Conservation (phyloP, 78 protist species). For the Protostelium mycophagum region DNA sequence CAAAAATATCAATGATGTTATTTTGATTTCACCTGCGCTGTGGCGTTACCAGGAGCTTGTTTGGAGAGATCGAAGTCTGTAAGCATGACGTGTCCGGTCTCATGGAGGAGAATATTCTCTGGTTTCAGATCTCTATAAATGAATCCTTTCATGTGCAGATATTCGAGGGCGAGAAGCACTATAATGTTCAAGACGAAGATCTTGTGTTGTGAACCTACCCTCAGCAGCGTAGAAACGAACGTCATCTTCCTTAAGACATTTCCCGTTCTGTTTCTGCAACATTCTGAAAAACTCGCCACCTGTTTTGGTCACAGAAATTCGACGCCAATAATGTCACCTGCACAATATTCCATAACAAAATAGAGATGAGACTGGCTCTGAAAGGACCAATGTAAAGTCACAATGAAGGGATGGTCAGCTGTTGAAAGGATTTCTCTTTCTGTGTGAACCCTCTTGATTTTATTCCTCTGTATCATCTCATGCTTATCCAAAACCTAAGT, state of each 20-base stretch:
- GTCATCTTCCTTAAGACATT: constrained; percentile 4
- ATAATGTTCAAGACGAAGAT: background rate
- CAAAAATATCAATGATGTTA: background rate
- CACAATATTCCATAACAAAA: constrained; percentile 38
- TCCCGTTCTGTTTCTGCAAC: constrained; percentile 17
- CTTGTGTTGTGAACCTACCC: background rate
- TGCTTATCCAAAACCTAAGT: background rate
- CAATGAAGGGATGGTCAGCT: constrained; percentile 76
- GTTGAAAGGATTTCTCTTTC: constrained; percentile 72
- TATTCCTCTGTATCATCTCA: background rate
- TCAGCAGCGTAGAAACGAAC: constrained; percentile 74
- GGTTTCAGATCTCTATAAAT: constrained; percentile 71
- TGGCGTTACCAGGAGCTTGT: background rate
- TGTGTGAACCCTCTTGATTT: constrained; percentile 39
- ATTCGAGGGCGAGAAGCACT: constrained; percentile 73
- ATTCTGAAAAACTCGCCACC: constrained; percentile 51
- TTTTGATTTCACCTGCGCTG: background rate
- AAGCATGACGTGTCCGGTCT: constrained; percentile 52
- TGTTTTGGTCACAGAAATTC: background rate
- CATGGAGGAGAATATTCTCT: constrained; percentile 73
- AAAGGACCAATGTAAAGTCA: constrained; percentile 64
- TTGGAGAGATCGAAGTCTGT: constrained; percentile 70
- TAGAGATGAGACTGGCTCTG: constrained; percentile 57
- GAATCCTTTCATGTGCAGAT: constrained; percentile 64
- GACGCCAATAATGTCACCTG: background rate